Evolutionary conservation across 768 basidiomycete genomes (phyloP).

Genomic region (Calocybe cyanea): DNA sequence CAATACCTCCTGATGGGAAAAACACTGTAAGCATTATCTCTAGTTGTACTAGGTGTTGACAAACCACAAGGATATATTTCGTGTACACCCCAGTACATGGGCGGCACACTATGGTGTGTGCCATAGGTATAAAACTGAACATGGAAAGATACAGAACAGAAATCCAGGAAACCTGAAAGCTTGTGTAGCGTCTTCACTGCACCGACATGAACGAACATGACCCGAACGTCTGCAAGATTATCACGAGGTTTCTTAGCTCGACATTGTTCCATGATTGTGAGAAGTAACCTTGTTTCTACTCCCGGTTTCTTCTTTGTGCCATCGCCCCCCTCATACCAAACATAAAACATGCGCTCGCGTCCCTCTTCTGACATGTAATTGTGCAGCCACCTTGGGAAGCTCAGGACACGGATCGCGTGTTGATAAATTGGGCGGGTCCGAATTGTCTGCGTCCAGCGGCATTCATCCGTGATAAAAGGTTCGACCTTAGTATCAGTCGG

Average conservation of each 20-base stretch:
- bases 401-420: constrained; percentile 37
- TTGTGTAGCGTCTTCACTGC: constrained; percentile 46
- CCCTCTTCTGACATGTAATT: constrained; percentile 37
- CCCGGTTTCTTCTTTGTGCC: constrained; percentile 23
- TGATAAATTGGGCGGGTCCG: constrained; percentile 27
- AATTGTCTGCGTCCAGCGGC: constrained; percentile 21
- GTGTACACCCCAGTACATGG: constrained; percentile 53
- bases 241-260: constrained; percentile 33
- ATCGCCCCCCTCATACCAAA: constrained; percentile 42
- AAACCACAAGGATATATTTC: constrained; percentile 68
- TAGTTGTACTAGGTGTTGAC: neutral
- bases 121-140: constrained; percentile 69
- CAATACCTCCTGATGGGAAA: constrained; percentile 54
- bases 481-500: constrained; percentile 18
- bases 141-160: constrained; percentile 39
- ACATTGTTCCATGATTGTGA: constrained; percentile 39
- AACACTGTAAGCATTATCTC: neutral
- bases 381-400: constrained; percentile 45
- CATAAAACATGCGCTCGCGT: constrained; percentile 37
- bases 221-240: constrained; percentile 35
- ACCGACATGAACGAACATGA: constrained; percentile 67
- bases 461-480: constrained; percentile 13
- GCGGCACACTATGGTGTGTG: constrained; percentile 49
- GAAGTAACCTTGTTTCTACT: constrained; percentile 42
- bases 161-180: constrained; percentile 45